phyloP scores from a whole-genome alignment of 2,329 filamentous ascomycete genomes.

The Alternaria tenuissima region DNA sequence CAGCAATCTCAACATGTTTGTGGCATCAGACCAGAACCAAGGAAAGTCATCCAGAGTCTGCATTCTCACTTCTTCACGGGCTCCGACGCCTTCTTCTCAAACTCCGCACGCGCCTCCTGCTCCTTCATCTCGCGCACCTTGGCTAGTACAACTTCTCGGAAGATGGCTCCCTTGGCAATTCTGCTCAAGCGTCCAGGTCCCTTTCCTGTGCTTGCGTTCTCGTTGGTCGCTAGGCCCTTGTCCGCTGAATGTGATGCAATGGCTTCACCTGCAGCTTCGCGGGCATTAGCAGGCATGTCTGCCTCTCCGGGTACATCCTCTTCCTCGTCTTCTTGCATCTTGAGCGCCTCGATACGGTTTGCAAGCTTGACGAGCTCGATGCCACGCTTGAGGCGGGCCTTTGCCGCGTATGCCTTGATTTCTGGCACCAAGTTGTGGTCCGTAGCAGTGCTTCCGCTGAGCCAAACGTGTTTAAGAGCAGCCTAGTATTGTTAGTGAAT shows the following conservation, averaged over 20 bases:
- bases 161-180: slow-evolving; percentile 75
- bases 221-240: slow-evolving; percentile 41
- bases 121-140: slow-evolving; percentile 94
- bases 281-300: slow-evolving; percentile 69
- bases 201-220: slow-evolving; percentile 48
- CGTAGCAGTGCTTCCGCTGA: slow-evolving; percentile 87
- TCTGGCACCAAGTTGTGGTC: slow-evolving; percentile 98
- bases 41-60: neutral
- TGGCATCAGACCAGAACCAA: slow-evolving; percentile 15
- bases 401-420: slow-evolving; percentile 92
- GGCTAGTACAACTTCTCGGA: slow-evolving; percentile 91
- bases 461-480: slow-evolving; percentile 84
- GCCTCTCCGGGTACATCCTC: slow-evolving; percentile 68
- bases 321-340: slow-evolving; percentile 89
- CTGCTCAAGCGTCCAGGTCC: slow-evolving; percentile 61
- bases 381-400: slow-evolving; percentile 87
- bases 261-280: slow-evolving; percentile 62
- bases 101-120: slow-evolving; percentile 76
- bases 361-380: slow-evolving; percentile 96
- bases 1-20: slow-evolving; percentile 32
- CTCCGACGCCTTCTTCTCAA: slow-evolving; percentile 65
- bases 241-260: slow-evolving; percentile 44
- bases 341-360: slow-evolving; percentile 94
- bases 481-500: slow-evolving; percentile 59
- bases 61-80: slow-evolving; percentile 34